Evolutionary conservation across 176 grass and related monocot genomes (phyloP), one percentile per base, ranked within the genome.

Genomic region (Melocanna baccifera): DNA sequence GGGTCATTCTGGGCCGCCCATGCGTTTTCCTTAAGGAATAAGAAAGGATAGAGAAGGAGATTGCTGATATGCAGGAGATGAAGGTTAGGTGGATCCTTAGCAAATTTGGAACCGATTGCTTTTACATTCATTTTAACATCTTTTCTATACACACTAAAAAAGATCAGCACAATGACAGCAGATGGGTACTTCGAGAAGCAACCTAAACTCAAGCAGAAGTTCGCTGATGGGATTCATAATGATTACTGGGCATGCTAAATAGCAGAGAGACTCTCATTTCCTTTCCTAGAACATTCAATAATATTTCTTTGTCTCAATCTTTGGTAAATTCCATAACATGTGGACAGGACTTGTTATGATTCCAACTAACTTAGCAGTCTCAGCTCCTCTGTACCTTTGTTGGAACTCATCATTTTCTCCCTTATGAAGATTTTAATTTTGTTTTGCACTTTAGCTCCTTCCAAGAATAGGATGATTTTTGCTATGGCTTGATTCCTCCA

Each of bases 221-320:
- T 95, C 12, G 93, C 94, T 70, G 93, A 98, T 12, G 93, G 95
- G 67, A 98, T 98, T 66, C 83, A 82, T 55, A 95, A 95, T 2
- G 93, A 93, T 57, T 80, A 95, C 56, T 98, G 93, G 96, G 92
- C 92, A 62, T 98, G 93, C 71, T 93, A 85, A 94, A 71, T 69
- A 84, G 6, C 20, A 25, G 22, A 25, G 46, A 9, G 23, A 80
- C 26, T 82, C 45, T 72, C 0, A 29, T 13, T 42, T 70, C 32
- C 67, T 71, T 70, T 26, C 56, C 47, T 50, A 45, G 26, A 85
- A 62, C 23, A 19, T 62, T 42, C 51, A 86, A 78, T 90, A 93
- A 87, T 80, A 32, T 28, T 76, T 79, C 6, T 73, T 25, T 71
- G 25, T 16, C n/a, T 63, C 42, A 75, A 53, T 43, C 23, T 45